Percentiles rank a stretch among this genome's conserved stretches.
phyloP scores from a whole-genome alignment of 768 basidiomycete genomes.

The Leccinellum luteum region DNA sequence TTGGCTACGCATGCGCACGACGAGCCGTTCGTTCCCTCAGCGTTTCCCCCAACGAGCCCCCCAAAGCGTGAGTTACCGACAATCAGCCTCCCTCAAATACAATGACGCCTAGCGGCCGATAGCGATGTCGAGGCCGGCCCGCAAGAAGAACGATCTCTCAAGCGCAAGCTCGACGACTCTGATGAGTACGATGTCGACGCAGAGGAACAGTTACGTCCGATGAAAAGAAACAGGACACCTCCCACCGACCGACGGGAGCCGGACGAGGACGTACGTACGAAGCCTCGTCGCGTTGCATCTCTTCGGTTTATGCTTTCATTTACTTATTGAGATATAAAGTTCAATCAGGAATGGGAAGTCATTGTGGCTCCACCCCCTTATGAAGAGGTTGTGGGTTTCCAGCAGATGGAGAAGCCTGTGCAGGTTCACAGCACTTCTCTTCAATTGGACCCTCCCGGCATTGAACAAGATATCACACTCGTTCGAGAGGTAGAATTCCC shows the following conservation, averaged over 20 bases:
- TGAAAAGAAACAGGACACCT: constrained; percentile 44
- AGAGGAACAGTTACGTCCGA: constrained; percentile 26
- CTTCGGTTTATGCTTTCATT: constrained; percentile 3
- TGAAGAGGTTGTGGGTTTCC: constrained; percentile 17
- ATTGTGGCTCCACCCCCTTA: constrained; percentile 31
- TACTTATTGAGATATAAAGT: constrained; percentile 22
- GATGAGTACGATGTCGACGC: constrained; percentile 28
- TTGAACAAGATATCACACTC: constrained; percentile 3
- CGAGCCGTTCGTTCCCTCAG: constrained; percentile 28
- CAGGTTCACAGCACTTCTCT: constrained; percentile 9
- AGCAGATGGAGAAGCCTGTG: constrained; percentile 7
- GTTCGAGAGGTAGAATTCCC: constrained; percentile 15
- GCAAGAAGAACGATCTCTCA: constrained; percentile 30
- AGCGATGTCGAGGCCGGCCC: constrained; percentile 31
- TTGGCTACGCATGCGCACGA: constrained; percentile 56
- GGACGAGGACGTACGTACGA: constrained; percentile 28
- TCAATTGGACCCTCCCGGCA: not conserved
- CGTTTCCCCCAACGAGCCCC: constrained; percentile 15
- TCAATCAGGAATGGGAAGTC: constrained; percentile 32
- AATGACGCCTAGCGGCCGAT: constrained; percentile 28
- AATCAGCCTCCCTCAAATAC: constrained; percentile 28
- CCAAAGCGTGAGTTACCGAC: constrained; percentile 32
- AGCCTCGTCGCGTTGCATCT: not conserved
- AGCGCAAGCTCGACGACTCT: constrained; percentile 30
- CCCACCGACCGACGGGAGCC: constrained; percentile 30